These are phyloP conservation scores for Wallacemonas sp. DNA, from an alignment of 208 protist species.

Conservation along the genomic window DNA sequence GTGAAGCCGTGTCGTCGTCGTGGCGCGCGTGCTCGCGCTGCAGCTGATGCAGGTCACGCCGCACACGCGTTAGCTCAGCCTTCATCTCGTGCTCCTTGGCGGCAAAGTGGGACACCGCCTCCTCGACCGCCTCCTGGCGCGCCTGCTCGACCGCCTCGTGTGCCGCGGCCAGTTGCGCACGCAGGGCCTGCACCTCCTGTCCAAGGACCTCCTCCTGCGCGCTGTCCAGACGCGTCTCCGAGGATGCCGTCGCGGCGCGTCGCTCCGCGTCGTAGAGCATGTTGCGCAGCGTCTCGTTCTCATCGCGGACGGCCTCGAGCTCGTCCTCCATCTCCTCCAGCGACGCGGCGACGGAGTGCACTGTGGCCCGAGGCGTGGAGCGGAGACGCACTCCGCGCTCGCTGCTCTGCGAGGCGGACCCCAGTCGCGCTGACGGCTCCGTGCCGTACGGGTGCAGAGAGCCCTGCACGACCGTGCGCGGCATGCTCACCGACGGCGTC, in stretches of 20 bases:
- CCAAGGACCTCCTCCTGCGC: too few relatives aligned
- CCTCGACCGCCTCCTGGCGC: constrained; percentile 22
- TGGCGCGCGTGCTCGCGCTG: constrained; percentile 24
- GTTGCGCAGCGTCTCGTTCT: constrained; percentile 51
- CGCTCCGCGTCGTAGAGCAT: constrained; percentile 43
- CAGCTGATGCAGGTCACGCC: constrained; percentile 45
- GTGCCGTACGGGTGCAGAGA: constrained; percentile 5
- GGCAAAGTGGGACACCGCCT: constrained; percentile 35
- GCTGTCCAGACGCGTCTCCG: constrained; percentile 35
- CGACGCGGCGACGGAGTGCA: not conserved
- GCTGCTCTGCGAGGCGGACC: not conserved
- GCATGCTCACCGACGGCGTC: constrained; percentile 9
- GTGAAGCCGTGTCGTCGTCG: constrained; percentile 40
- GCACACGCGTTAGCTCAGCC: constrained; percentile 55
- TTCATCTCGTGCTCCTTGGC: constrained; percentile 67
- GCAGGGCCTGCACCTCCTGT: constrained; percentile 65
- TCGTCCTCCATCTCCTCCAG: constrained; percentile 27
- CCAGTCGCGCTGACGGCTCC: not conserved
- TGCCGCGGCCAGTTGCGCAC: constrained; percentile 29
- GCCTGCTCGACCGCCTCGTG: constrained; percentile 14
- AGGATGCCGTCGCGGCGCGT: constrained; percentile 24
- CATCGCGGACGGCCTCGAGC: constrained; percentile 36
- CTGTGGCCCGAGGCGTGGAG: not conserved
- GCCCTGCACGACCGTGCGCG: constrained; percentile 7
- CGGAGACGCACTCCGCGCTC: not conserved